Evolutionary conservation across 2,329 filamentous ascomycete species (phyloP), one percentile per base, ranked within the genome.

Genomic region (Colletotrichum sp.): DNA sequence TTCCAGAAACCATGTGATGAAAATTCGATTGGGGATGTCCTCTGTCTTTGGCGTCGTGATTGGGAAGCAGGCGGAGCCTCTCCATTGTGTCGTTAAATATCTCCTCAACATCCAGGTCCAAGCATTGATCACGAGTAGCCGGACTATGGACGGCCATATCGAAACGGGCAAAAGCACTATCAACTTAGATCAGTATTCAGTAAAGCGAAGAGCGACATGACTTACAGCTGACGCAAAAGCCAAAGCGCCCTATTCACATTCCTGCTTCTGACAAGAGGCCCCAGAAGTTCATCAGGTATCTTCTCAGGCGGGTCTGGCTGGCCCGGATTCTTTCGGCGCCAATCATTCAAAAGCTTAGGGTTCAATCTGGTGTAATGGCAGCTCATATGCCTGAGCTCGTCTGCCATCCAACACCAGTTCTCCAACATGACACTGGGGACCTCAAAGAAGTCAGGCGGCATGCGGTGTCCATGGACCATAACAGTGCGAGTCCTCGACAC

Each of bases 71-170:
- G 3, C 21, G 21, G 21, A 59, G 26, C 2, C 16, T 28, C 7
- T 4, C 55, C 55, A 59, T 59, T 4, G 26, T 3, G 55, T 59
- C 21, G 3, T 28, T 59, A 3, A 24, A 59, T 14, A 28, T n/a
- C n/a, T n/a, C n/a, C n/a, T n/a, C 16, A 24, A 28, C 0, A 28
- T 59, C 13, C 16, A 57, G 0, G 3, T 16, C 4, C 13, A 24
- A 3, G 7, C 13, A 59, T 24, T 14, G 7, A 16, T 59, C 13
- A 3, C 6, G 7, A 2, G 21, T 28, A 3, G 13, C 21, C 2
- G 21, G 55, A 5, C 26, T 0, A 1, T 59, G 55, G 2, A 59
- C 55, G 0, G 55, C 6, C 55, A 59, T 59, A 0, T 28, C 55
- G 8, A 59, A 59, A 5, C 21, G 55, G 0, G 21, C 55, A 5